Evolutionary conservation across 441 rosid species (phyloP).

Genomic region (Pelargonium citronellum): DNA sequence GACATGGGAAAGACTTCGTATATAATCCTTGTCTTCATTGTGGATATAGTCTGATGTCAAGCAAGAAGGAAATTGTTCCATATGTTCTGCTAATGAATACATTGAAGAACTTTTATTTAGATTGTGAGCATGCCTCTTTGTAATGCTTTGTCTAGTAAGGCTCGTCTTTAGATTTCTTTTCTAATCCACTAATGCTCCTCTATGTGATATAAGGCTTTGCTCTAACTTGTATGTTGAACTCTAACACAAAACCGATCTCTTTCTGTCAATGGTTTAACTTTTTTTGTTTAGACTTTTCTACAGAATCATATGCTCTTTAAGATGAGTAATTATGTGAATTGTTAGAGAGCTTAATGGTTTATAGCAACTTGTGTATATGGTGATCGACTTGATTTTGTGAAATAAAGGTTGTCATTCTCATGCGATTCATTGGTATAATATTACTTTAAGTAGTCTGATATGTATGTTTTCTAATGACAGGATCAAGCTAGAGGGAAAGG

Average conservation of each 20-base stretch:
- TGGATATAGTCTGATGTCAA: conserved; percentile 2
- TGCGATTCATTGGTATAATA: neutral
- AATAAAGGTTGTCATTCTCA: neutral
- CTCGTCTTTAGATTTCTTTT: neutral
- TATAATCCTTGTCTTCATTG: neutral
- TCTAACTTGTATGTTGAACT: neutral
- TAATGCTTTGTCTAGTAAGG: neutral
- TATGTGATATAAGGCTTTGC: neutral
- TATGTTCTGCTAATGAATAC: neutral
- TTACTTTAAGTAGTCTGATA: neutral
- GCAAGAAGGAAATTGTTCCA: neutral
- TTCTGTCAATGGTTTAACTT: neutral
- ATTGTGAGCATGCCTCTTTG: neutral
- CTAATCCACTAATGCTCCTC: neutral
- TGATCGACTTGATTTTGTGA: neutral
- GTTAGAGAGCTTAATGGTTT: neutral
- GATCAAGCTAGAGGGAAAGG: conserved; percentile 5
- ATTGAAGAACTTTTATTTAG: neutral
- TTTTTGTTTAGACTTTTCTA: neutral
- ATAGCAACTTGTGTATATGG: neutral
- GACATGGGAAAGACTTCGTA: neutral
- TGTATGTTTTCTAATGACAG: neutral
- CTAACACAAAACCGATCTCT: neutral
- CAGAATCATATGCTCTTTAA: neutral
- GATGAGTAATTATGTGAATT: neutral